Conservation (phyloP, 2,329 filamentous ascomycete genomes). For the Epicoccum sorghinum region DNA sequence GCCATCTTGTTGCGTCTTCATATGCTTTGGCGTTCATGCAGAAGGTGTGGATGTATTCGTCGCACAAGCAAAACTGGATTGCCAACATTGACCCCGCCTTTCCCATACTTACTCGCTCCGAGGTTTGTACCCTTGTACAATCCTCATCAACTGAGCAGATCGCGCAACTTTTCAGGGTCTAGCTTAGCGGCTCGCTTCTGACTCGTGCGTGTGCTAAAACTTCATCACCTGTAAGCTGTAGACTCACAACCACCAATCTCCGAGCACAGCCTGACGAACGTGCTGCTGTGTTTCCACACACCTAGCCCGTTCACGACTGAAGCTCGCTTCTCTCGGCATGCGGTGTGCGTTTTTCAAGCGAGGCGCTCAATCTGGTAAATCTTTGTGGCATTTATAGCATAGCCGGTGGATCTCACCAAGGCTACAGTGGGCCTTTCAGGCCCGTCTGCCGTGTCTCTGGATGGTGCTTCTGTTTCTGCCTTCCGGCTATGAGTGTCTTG, state of each 20-base stretch:
- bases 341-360: slow-evolving; percentile 13
- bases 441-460: slow-evolving; percentile 7
- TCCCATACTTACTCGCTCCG: slow-evolving; percentile 1
- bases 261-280: slow-evolving; percentile 10
- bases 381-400: slow-evolving; percentile 15
- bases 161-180: slow-evolving; percentile 13
- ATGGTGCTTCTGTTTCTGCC: not conserved
- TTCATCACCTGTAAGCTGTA: slow-evolving; percentile 3
- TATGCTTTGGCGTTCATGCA: not conserved
- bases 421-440: slow-evolving; percentile 15
- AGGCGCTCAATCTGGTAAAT: slow-evolving; percentile 13
- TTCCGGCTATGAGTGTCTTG: slow-evolving; percentile 6
- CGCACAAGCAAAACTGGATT: slow-evolving; percentile 15
- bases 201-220: slow-evolving; percentile 11
- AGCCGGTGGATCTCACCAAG: slow-evolving; percentile 19
- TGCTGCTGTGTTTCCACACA: slow-evolving; percentile 13
- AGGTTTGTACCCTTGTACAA: slow-evolving; percentile 9
- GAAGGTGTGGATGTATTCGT: slow-evolving; percentile 12
- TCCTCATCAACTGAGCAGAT: slow-evolving; percentile 10
- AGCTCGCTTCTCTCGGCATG: slow-evolving; percentile 12
- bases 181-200: slow-evolving; percentile 16
- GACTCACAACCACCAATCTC: slow-evolving; percentile 13
- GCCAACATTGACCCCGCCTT: slow-evolving; percentile 9
- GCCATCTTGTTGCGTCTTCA: slow-evolving; percentile 1
- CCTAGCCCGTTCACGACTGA: slow-evolving; percentile 10